A percentile compares a stretch with the other conserved stretches of the same genome.
phyloP scores from a whole-genome alignment of 805 yeast genomes.

The Saturnispora kantuleensis region DNA sequence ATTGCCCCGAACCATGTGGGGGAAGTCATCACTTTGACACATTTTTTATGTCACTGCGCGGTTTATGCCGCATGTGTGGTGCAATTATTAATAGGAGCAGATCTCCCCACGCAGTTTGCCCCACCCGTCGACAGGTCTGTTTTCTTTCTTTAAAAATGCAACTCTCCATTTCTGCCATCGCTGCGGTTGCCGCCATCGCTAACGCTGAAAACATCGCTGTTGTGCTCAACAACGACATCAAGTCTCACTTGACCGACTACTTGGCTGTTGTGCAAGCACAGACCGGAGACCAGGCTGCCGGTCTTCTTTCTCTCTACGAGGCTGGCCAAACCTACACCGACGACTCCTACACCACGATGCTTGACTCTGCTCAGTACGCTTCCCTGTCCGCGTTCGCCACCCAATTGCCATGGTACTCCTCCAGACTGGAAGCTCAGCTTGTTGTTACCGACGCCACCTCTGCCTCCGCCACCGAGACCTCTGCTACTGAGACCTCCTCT shows the following conservation, averaged over 20 bases:
- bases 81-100: too few relatives aligned
- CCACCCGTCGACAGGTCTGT: too few relatives aligned
- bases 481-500: slow-evolving; percentile 6
- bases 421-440: slow-evolving; percentile 20
- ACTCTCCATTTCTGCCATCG: slow-evolving; percentile 18
- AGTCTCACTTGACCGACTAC: slow-evolving; percentile 26
- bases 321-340: slow-evolving; percentile 32
- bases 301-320: slow-evolving; percentile 25
- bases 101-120: too few relatives aligned
- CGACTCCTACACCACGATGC: slow-evolving; percentile 35
- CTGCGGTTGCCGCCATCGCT: slow-evolving; percentile 16
- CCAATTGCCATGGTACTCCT: slow-evolving; percentile 28
- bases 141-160: slow-evolving; percentile 15
- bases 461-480: slow-evolving; percentile 4
- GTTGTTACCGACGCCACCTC: slow-evolving; percentile 8
- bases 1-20: too few relatives aligned
- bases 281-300: slow-evolving; percentile 21
- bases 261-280: slow-evolving; percentile 26
- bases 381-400: slow-evolving; percentile 23
- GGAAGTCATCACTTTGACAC: neutral
- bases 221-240: slow-evolving; percentile 30
- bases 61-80: neutral
- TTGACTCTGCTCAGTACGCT: slow-evolving; percentile 14
- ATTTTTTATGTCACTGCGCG: neutral
- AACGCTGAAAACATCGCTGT: slow-evolving; percentile 25